Evolutionary conservation across 2,329 filamentous ascomycete species (phyloP).

Genomic region (Aspergillus chevalieri): DNA sequence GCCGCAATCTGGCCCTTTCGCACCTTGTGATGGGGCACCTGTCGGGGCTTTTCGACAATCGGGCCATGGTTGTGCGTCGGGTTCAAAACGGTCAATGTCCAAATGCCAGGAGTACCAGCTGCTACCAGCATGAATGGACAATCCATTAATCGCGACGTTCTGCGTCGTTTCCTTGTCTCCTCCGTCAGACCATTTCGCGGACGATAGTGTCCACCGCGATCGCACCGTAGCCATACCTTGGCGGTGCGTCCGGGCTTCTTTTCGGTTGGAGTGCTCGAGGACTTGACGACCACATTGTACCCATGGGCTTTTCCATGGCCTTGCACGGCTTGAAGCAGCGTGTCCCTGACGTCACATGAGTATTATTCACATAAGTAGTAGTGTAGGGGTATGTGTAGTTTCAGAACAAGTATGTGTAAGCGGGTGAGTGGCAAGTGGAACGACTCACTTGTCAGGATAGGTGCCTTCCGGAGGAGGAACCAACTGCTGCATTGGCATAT

Average conservation of each 20-base stretch:
- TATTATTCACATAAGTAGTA: not conserved
- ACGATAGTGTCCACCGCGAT: slow-evolving; percentile 40
- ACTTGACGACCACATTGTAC: slow-evolving; percentile 42
- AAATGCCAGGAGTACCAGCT: slow-evolving; percentile 39
- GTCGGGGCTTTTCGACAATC: slow-evolving; percentile 36
- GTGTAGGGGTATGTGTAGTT: not conserved
- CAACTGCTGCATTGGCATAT: slow-evolving; percentile 38
- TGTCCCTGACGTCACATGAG: slow-evolving; percentile 17
- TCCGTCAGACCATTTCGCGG: slow-evolving; percentile 41
- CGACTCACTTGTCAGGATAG: slow-evolving; percentile 37
- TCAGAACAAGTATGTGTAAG: not conserved
- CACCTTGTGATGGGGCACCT: slow-evolving; percentile 36
- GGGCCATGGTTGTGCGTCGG: slow-evolving; percentile 40
- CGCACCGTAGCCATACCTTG: slow-evolving; percentile 41
- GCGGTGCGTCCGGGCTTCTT: slow-evolving; percentile 41
- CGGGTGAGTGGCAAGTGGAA: not conserved
- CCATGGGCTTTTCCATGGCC: slow-evolving; percentile 38
- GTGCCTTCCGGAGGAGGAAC: slow-evolving; percentile 39
- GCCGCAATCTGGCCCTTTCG: slow-evolving; percentile 40
- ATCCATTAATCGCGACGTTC: slow-evolving; percentile 40
- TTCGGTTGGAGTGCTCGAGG: slow-evolving; percentile 41
- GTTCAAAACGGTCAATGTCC: slow-evolving; percentile 38
- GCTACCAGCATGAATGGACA: slow-evolving; percentile 42
- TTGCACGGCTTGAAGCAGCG: slow-evolving; percentile 36
- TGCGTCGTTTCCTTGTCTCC: slow-evolving; percentile 39